These are phyloP conservation scores for Rutidosis leptorrhynchoides DNA, from an alignment of 129 eudicot genomes.

Conservation along the genomic window DNA sequence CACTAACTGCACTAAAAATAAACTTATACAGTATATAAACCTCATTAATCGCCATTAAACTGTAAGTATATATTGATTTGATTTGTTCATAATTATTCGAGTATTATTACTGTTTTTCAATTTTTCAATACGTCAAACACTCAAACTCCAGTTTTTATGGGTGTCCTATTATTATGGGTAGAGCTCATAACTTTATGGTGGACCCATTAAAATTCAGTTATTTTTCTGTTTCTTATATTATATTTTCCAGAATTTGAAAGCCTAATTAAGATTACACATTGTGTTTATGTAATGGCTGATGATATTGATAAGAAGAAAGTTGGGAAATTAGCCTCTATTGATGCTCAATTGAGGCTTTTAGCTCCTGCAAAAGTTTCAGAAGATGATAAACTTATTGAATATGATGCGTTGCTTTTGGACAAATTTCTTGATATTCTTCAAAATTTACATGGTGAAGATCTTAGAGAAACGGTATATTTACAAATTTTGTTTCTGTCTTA, in stretches of 20 bases:
- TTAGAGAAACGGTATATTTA: slow-evolving; percentile 59
- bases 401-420: slow-evolving; percentile 82
- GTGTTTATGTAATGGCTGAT: slow-evolving; percentile 25
- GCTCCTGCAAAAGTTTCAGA: slow-evolving; percentile 41
- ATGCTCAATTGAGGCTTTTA: slow-evolving; percentile 41
- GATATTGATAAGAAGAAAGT: slow-evolving; percentile 7
- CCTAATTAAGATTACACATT: slow-evolving; percentile 12
- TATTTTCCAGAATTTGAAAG: neutral
- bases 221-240: slow-evolving; percentile 4
- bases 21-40: too few relatives aligned
- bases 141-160: slow-evolving; percentile 21
- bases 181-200: slow-evolving; percentile 27
- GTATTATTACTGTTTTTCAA: slow-evolving; percentile 3
- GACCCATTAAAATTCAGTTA: slow-evolving; percentile 1
- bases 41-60: neutral
- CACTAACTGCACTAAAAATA: too few relatives aligned
- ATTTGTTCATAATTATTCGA: neutral
- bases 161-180: slow-evolving; percentile 19
- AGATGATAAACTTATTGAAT: slow-evolving; percentile 68
- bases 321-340: slow-evolving; percentile 37
- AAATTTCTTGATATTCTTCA: slow-evolving; percentile 90
- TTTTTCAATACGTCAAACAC: too few relatives aligned
- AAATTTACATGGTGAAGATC: slow-evolving; percentile 86
- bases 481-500: neutral
- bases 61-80: neutral